Conservation (phyloP, 2,329 filamentous ascomycete species). For the Cordyceps pruinosa region DNA sequence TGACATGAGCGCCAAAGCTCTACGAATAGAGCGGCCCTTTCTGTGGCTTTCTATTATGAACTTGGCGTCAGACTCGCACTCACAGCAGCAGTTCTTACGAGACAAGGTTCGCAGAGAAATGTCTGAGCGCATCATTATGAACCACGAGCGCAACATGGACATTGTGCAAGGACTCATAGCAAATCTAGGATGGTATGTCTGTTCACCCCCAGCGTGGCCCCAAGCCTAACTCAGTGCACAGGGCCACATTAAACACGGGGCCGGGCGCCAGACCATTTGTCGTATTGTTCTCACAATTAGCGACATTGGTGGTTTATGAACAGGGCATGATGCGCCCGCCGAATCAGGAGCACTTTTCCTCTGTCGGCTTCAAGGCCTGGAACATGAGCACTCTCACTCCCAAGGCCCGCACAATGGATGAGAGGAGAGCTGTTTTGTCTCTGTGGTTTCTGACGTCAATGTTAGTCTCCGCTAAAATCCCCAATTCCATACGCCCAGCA, state of each 20-base stretch:
- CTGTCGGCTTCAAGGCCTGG: slow-evolving; percentile 31
- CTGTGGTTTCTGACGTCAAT: slow-evolving; percentile 36
- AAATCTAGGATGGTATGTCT: slow-evolving; percentile 38
- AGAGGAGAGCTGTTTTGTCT: slow-evolving; percentile 41
- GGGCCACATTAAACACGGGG: slow-evolving; percentile 32
- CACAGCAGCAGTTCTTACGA: slow-evolving; percentile 33
- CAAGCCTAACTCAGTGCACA: slow-evolving; percentile 17
- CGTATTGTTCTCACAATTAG: slow-evolving; percentile 36
- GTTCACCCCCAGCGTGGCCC: no score
- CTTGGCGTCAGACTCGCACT: slow-evolving; percentile 35
- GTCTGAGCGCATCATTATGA: slow-evolving; percentile 39
- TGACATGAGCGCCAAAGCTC: slow-evolving; percentile 29
- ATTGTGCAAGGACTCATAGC: slow-evolving; percentile 43
- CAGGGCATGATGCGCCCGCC: slow-evolving; percentile 36
- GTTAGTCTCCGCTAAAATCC: slow-evolving; percentile 18
- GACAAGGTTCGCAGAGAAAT: slow-evolving; percentile 37
- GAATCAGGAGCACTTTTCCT: slow-evolving; percentile 29
- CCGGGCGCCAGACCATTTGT: slow-evolving; percentile 36
- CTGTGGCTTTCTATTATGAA: slow-evolving; percentile 44
- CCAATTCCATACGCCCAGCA: neutral
- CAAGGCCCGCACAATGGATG: slow-evolving; percentile 39
- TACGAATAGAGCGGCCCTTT: slow-evolving; percentile 38
- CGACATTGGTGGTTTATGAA: slow-evolving; percentile 37
- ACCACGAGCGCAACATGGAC: slow-evolving; percentile 44
- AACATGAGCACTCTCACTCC: slow-evolving; percentile 21